Evolutionary conservation across 345 rosid genomes (phyloP).

Genomic region (Citrus maxima): DNA sequence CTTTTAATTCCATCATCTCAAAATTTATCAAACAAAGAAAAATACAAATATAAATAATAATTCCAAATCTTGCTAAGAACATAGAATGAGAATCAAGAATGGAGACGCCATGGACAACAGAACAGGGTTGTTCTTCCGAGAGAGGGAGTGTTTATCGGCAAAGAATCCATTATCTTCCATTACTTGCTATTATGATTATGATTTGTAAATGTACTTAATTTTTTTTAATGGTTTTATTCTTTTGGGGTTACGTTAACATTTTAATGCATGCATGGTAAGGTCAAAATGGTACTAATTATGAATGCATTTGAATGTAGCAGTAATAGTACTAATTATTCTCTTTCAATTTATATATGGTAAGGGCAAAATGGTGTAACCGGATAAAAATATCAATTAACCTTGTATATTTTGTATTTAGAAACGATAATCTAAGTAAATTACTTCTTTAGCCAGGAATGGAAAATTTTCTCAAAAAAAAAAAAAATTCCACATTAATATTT

Average conservation of each 20-base stretch:
- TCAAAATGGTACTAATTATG: no score
- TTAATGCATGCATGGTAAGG: not conserved
- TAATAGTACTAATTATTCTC: no score
- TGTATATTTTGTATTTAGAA: no score
- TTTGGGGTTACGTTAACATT: not conserved
- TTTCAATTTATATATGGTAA: no score
- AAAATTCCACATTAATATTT: no score
- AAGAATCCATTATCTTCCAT: not conserved
- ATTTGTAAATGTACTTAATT: no score
- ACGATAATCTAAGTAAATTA: no score
- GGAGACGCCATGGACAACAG: not conserved
- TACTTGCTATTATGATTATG: not conserved
- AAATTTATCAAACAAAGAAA: not conserved
- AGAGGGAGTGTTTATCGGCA: constrained; percentile 5
- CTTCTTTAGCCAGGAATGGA: no score
- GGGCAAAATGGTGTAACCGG: no score
- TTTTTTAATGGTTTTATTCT: not conserved
- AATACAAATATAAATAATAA: not conserved
- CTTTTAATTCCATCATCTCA: constrained; percentile 12
- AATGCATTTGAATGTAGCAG: no score
- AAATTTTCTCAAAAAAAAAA: no score
- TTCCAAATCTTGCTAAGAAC: not conserved
- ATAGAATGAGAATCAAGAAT: not conserved
- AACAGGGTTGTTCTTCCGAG: not conserved
- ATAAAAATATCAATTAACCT: no score